These are phyloP conservation scores for Nicotiana tomentosiformis DNA, from an alignment of 257 asterid species.

Conservation along the genomic window DNA sequence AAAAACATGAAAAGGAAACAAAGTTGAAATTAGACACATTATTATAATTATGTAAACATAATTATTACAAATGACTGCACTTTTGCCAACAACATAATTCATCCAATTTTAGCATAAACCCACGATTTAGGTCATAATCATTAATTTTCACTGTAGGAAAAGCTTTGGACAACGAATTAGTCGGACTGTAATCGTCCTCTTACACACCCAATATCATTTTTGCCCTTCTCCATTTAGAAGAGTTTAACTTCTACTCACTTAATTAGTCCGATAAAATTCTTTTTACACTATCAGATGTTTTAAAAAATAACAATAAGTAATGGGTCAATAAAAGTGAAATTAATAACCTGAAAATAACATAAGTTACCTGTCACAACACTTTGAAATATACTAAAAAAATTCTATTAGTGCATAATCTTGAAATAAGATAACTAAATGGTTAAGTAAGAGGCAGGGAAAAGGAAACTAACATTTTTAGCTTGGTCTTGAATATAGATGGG, in stretches of 20 bases:
- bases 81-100: conserved; percentile 35
- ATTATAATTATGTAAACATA: conserved; percentile 21
- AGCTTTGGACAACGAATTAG: neutral
- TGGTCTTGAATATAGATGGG: conserved; percentile 72
- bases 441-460: neutral
- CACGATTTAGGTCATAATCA: conserved; percentile 25
- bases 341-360: no score
- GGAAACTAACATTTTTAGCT: conserved; percentile 50
- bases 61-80: conserved; percentile 31
- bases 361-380: no score
- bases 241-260: no score
- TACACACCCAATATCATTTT: neutral
- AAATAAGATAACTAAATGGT: no score
- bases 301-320: neutral
- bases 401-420: no score
- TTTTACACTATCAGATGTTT: no score
- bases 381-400: no score
- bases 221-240: no score
- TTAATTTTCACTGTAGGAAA: conserved; percentile 7
- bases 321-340: neutral
- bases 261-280: no score
- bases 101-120: conserved; percentile 28
- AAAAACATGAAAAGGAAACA: neutral
- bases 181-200: neutral
- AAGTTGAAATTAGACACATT: conserved; percentile 13